Conservation (phyloP, 2,329 filamentous ascomycete species). For the Claviceps humidiphila region DNA sequence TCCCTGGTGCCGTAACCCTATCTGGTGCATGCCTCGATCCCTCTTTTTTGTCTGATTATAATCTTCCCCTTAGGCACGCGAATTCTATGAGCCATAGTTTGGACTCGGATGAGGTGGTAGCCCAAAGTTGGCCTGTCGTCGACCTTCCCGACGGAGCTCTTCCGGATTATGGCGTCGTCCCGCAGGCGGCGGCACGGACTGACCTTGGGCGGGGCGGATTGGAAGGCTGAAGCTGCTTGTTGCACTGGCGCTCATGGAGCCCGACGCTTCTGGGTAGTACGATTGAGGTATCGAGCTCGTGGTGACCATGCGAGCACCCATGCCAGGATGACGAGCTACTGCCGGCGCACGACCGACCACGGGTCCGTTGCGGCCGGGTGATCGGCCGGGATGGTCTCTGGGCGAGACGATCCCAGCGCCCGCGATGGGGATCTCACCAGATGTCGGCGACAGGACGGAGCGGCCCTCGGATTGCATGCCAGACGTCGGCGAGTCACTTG, state of each 20-base stretch:
- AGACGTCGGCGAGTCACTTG: slow-evolving; percentile 44
- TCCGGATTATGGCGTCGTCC: slow-evolving; percentile 43
- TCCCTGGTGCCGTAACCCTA: neutral
- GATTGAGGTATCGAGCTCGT: slow-evolving; percentile 40
- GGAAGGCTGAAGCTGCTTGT: slow-evolving; percentile 46
- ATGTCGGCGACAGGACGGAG: slow-evolving; percentile 48
- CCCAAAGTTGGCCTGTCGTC: slow-evolving; percentile 41
- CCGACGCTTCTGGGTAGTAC: slow-evolving; percentile 24
- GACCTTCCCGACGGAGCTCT: slow-evolving; percentile 36
- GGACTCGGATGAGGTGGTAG: slow-evolving; percentile 29
- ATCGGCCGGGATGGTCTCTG: slow-evolving; percentile 37
- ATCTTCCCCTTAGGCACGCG: neutral
- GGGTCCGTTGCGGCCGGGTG: slow-evolving; percentile 37
- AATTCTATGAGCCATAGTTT: slow-evolving; percentile 20
- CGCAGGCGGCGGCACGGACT: slow-evolving; percentile 47
- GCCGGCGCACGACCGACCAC: slow-evolving; percentile 29
- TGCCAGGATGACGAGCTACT: slow-evolving; percentile 36
- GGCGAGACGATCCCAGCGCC: slow-evolving; percentile 42
- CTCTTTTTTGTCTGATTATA: neutral
- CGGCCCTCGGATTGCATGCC: slow-evolving; percentile 27
- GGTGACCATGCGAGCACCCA: slow-evolving; percentile 38
- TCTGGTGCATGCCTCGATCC: neutral
- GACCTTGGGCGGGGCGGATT: slow-evolving; percentile 47
- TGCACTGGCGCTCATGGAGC: slow-evolving; percentile 29
- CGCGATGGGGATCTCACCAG: slow-evolving; percentile 57